phyloP scores from a whole-genome alignment of 2,329 filamentous ascomycete species.

The Dactylellina sp. region DNA sequence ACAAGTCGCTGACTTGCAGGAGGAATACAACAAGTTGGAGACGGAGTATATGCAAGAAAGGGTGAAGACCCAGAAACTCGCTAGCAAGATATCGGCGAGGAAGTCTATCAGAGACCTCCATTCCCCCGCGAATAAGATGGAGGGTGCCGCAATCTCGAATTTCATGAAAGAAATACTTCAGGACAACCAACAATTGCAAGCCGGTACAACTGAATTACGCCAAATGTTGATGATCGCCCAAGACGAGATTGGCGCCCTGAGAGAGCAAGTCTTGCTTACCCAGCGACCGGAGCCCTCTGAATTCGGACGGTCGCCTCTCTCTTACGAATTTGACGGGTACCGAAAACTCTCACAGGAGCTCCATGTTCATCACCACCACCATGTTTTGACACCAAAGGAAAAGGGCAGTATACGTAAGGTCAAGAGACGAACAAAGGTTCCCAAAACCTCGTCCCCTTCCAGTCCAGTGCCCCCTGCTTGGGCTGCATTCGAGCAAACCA shows the following conservation, averaged over 20 bases:
- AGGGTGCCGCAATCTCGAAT: conserved; percentile 67
- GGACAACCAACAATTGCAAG: conserved; percentile 92
- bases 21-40: conserved; percentile 90
- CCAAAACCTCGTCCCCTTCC: conserved; percentile 71
- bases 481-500: conserved; percentile 64
- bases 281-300: conserved; percentile 75
- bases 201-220: conserved; percentile 88
- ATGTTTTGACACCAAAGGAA: conserved; percentile 72
- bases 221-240: conserved; percentile 93
- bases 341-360: conserved; percentile 74
- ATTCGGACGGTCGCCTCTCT: conserved; percentile 60
- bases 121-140: conserved; percentile 44
- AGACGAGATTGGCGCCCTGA: conserved; percentile 87
- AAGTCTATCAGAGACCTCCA: conserved; percentile 51
- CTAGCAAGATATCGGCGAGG: conserved; percentile 74
- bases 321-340: conserved; percentile 56
- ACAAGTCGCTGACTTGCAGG: conserved; percentile 80
- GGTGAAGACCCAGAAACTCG: conserved; percentile 64
- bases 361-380: conserved; percentile 95
- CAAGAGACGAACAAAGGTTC: conserved; percentile 72
- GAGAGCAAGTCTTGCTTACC: conserved; percentile 83
- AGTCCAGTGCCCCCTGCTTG: conserved; percentile 61
- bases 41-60: conserved; percentile 69
- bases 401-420: conserved; percentile 52
- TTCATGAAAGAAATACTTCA: conserved; percentile 96